phyloP scores from a whole-genome alignment of 345 rosid genomes.

The Kandelia obovata region DNA sequence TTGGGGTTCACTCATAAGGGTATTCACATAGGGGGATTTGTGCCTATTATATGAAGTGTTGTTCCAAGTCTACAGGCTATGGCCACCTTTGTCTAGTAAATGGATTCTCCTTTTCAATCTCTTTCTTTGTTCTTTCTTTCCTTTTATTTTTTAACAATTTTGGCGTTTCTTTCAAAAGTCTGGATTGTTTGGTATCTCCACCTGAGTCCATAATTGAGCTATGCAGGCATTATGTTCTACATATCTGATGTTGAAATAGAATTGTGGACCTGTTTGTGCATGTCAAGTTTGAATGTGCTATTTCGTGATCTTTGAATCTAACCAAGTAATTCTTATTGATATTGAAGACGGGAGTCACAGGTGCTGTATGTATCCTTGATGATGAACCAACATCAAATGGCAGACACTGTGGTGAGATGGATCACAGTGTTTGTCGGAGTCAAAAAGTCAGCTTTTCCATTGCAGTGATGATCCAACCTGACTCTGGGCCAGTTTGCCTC shows the following conservation, averaged over 20 bases:
- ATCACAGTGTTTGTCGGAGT: conserved; percentile 66
- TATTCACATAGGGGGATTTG: no score
- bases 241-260: neutral
- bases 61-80: no score
- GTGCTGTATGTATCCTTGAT: conserved; percentile 90
- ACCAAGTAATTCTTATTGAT: conserved; percentile 14
- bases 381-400: conserved; percentile 93
- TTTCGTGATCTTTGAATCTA: conserved; percentile 4
- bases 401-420: conserved; percentile 82
- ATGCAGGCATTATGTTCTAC: neutral
- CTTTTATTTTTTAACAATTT: neutral
- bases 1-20: neutral
- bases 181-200: neutral
- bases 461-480: conserved; percentile 92
- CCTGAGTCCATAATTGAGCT: conserved; percentile 2
- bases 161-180: neutral
- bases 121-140: neutral
- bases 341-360: conserved; percentile 76
- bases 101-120: neutral
- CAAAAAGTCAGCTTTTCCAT: conserved; percentile 86
- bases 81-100: neutral
- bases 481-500: conserved; percentile 99
- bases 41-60: no score
- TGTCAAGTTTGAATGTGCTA: conserved; percentile 8
- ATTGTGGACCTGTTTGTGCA: neutral